These are phyloP conservation scores for Penicillium samsonianum DNA, from an alignment of 495 filamentous ascomycete species.

Conservation along the genomic window DNA sequence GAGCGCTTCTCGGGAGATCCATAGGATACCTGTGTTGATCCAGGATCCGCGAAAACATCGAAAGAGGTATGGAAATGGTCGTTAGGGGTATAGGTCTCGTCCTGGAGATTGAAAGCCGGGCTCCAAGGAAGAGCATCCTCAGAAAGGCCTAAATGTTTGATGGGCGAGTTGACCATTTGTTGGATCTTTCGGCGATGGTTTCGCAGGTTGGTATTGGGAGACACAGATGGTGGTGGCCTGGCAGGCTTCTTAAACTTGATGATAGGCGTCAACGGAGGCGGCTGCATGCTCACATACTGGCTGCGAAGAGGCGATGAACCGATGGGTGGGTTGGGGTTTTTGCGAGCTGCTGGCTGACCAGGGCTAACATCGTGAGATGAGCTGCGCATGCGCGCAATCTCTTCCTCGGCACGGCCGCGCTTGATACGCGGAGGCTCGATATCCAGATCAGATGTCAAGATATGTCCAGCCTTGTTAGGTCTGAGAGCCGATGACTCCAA, in stretches of 20 bases:
- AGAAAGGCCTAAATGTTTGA: slow-evolving; percentile 65
- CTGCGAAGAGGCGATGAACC: slow-evolving; percentile 62
- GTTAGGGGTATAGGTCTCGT: slow-evolving; percentile 51
- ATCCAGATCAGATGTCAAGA: slow-evolving; percentile 69
- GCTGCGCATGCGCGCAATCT: slow-evolving; percentile 89
- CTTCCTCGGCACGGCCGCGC: slow-evolving; percentile 88
- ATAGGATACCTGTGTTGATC: slow-evolving; percentile 51
- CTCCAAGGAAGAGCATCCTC: slow-evolving; percentile 72
- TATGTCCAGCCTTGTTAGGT: slow-evolving; percentile 58
- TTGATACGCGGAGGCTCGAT: slow-evolving; percentile 76
- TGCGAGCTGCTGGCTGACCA: slow-evolving; percentile 57
- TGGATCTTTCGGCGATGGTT: slow-evolving; percentile 86
- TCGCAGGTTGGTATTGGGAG: slow-evolving; percentile 91
- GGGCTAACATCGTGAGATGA: slow-evolving; percentile 90
- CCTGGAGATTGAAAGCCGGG: slow-evolving; percentile 70
- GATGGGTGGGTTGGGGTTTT: slow-evolving; percentile 44
- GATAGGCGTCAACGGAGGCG: slow-evolving; percentile 81
- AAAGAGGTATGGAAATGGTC: slow-evolving; percentile 57
- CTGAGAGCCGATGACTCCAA: slow-evolving; percentile 91
- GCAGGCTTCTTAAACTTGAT: slow-evolving; percentile 81
- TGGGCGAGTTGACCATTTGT: slow-evolving; percentile 85
- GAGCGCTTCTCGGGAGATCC: slow-evolving; percentile 79
- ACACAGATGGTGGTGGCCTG: slow-evolving; percentile 82
- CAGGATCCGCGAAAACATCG: slow-evolving; percentile 71
- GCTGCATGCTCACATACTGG: slow-evolving; percentile 60